Evolutionary conservation across 228 moss, liverwort and hornwort species (phyloP).

Genomic region (Sphagnum fallax): DNA sequence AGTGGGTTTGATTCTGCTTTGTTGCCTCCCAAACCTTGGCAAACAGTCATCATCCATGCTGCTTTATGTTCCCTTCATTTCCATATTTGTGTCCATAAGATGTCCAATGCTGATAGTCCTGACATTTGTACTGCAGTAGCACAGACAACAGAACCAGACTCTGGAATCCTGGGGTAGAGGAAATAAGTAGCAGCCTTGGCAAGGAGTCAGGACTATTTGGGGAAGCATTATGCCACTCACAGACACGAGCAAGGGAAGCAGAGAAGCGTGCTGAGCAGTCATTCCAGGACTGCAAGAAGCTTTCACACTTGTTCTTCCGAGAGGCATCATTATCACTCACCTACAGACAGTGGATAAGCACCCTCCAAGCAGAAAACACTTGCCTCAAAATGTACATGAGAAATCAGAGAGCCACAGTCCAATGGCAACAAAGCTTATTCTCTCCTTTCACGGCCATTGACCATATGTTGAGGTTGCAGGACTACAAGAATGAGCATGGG

Average conservation of each 20-base stretch:
- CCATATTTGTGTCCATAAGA: too few relatives aligned
- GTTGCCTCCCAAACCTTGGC: too few relatives aligned
- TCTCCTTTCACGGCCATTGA: slow-evolving; percentile 64
- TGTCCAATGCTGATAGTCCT: not conserved
- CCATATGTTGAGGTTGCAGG: slow-evolving; percentile 49
- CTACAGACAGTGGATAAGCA: slow-evolving; percentile 71
- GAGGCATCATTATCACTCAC: slow-evolving; percentile 81
- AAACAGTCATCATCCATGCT: too few relatives aligned
- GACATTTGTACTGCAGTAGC: slow-evolving; percentile 18
- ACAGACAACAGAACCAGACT: slow-evolving; percentile 46
- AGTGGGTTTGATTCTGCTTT: too few relatives aligned
- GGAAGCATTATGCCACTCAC: slow-evolving; percentile 86
- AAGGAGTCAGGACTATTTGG: slow-evolving; percentile 57
- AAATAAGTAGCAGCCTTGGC: slow-evolving; percentile 18
- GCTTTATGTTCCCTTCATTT: too few relatives aligned
- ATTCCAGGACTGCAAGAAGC: slow-evolving; percentile 53
- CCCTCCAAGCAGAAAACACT: slow-evolving; percentile 74
- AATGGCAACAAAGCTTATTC: slow-evolving; percentile 66
- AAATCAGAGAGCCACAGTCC: slow-evolving; percentile 47
- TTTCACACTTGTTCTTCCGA: slow-evolving; percentile 67
- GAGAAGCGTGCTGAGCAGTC: slow-evolving; percentile 66
- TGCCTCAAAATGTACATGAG: slow-evolving; percentile 65
- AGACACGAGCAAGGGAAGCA: slow-evolving; percentile 87
- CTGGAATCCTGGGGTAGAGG: slow-evolving; percentile 45
- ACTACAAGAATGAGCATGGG: slow-evolving; percentile 33